Evolutionary conservation across 2,329 filamentous ascomycete genomes (phyloP).

Genomic region (Xylariaceae sp.): DNA sequence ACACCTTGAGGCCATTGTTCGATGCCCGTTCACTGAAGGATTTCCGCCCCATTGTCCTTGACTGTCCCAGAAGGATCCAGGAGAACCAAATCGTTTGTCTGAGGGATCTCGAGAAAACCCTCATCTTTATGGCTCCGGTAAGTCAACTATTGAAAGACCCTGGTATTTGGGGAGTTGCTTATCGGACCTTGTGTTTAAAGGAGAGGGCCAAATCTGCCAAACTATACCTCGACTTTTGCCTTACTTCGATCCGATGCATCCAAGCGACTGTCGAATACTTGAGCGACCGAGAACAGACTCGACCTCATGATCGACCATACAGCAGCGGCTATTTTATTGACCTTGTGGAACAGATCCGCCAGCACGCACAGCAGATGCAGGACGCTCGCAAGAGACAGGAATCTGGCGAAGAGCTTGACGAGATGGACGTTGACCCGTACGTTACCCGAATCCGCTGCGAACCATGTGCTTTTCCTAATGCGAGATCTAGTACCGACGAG

Average conservation of each 20-base stretch:
- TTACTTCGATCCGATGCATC: conserved; percentile 86
- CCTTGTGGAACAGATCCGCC: conserved; percentile 87
- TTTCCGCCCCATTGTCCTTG: conserved; percentile 78
- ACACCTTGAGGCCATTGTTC: conserved; percentile 77
- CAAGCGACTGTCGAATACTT: conserved; percentile 86
- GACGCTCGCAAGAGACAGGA: conserved; percentile 70
- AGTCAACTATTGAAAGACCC: conserved; percentile 64
- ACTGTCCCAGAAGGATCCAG: conserved; percentile 77
- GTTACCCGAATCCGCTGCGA: conserved; percentile 33
- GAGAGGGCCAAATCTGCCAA: conserved; percentile 72
- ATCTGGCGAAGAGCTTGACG: conserved; percentile 51
- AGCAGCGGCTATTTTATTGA: conserved; percentile 97
- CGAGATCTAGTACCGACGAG: conserved; percentile 57
- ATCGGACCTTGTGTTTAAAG: conserved; percentile 74
- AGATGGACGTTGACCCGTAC: conserved; percentile 63
- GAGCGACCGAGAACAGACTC: conserved; percentile 82
- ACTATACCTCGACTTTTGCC: conserved; percentile 83
- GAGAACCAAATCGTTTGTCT: conserved; percentile 87
- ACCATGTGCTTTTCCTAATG: conserved; percentile 30
- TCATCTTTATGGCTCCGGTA: conserved; percentile 91
- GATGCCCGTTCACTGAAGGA: conserved; percentile 72
- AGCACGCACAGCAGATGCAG: conserved; percentile 84
- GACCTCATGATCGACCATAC: conserved; percentile 85
- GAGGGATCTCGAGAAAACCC: conserved; percentile 89
- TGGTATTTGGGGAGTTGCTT: conserved; percentile 65